These are phyloP conservation scores for Articulospora tetracladia DNA, from an alignment of 495 filamentous ascomycete genomes.

Conservation along the genomic window DNA sequence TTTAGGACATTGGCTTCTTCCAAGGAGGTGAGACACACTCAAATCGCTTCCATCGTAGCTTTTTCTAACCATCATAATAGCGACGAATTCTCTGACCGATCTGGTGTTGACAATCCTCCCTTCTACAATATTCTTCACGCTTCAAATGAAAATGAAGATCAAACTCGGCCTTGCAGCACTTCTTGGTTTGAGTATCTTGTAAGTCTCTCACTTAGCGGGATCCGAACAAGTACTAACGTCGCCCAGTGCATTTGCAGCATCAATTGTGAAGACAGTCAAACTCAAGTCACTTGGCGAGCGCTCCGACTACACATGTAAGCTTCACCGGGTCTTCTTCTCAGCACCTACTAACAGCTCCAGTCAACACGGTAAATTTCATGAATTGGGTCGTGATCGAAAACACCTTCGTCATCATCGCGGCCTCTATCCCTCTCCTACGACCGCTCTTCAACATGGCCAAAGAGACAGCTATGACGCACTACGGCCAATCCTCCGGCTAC, in stretches of 20 bases:
- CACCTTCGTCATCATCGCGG: conserved; percentile 12
- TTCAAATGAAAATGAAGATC: conserved; percentile 11
- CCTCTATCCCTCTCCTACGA: conserved; percentile 13
- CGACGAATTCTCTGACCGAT: conserved; percentile 8
- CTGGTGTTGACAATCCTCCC: conserved; percentile 9
- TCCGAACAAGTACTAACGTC: neutral
- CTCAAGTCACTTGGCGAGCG: conserved; percentile 9
- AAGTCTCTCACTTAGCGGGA: neutral
- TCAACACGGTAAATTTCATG: conserved; percentile 15
- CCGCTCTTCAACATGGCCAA: conserved; percentile 15
- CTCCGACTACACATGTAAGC: conserved; percentile 12
- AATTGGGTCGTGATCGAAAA: conserved; percentile 18
- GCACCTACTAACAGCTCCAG: neutral
- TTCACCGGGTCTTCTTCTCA: neutral
- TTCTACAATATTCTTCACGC: conserved; percentile 5
- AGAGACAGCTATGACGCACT: neutral
- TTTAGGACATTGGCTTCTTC: conserved; percentile 8
- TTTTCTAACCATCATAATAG: neutral
- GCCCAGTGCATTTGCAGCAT: conserved; percentile 8
- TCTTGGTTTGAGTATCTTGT: conserved; percentile 9
- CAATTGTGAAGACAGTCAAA: conserved; percentile 14
- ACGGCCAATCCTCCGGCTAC: conserved; percentile 3
- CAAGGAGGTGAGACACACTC: conserved; percentile 7
- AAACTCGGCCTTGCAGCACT: conserved; percentile 10
- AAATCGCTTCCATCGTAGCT: neutral